Percentiles rank a stretch among this genome's conserved stretches.
Evolutionary conservation across 495 filamentous ascomycete species (phyloP).

Genomic region (Penicillium roqueforti): DNA sequence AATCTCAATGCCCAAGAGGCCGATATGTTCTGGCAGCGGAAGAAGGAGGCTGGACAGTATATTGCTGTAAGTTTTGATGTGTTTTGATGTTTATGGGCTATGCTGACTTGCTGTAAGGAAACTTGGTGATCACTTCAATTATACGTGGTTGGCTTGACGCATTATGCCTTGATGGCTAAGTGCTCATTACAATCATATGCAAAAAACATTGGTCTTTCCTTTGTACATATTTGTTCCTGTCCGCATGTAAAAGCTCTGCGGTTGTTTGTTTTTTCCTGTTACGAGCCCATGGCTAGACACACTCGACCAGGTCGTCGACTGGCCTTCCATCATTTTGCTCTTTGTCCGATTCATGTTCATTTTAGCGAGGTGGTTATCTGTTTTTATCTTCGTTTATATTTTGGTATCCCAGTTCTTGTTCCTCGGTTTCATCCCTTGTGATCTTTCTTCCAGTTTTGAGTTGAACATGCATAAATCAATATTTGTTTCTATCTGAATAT

Average conservation of each 20-base stretch:
- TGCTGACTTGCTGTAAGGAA: slow-evolving; percentile 27
- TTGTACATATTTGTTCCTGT: slow-evolving; percentile 2
- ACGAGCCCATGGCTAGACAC: not conserved
- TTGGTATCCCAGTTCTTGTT: not conserved
- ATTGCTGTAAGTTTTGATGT: slow-evolving; percentile 63
- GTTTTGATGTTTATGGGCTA: not conserved
- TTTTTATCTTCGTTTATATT: not conserved
- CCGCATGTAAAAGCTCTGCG: not conserved
- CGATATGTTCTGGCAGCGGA: slow-evolving; percentile 70
- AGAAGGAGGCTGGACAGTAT: slow-evolving; percentile 81
- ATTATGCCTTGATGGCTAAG: not conserved
- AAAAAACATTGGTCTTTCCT: not conserved
- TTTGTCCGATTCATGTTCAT: not conserved
- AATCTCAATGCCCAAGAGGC: slow-evolving; percentile 70
- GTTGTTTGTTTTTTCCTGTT: not conserved
- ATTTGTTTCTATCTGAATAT: not conserved
- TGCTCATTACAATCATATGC: not conserved
- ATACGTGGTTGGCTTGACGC: not conserved
- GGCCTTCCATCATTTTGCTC: not conserved
- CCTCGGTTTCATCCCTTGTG: not conserved
- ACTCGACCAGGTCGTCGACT: not conserved
- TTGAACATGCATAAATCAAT: not conserved
- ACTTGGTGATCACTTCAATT: slow-evolving; percentile 29
- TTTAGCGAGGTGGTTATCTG: slow-evolving; percentile 30
- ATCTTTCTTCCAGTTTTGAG: not conserved